Evolutionary conservation across 2,329 filamentous ascomycete species (phyloP), one percentile per base, ranked within the genome.

Genomic region (Nemania diffusa): DNA sequence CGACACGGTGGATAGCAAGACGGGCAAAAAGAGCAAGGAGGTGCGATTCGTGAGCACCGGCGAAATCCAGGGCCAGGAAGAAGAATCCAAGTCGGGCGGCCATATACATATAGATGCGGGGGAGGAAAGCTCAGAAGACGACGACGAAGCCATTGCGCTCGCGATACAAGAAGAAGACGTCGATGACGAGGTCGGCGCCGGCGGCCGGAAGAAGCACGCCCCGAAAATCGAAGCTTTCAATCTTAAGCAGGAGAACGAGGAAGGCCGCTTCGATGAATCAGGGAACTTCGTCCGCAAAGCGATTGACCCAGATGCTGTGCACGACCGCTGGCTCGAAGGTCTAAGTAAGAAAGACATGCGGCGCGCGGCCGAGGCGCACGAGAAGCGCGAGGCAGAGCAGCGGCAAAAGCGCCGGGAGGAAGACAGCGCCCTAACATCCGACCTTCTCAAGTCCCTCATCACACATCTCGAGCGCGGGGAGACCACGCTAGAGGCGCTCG

Each of bases 161-260:
- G 94, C 92, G 29, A 89, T 89, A 55, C 80, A 92, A 37, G 93
- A 92, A 71, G 89, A 92, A 68, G 92, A 89, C 20, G 77, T 97
- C 17, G 96, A 97, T 72, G 91, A 94, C 62, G 96, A 99, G 78
- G 84, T 99, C 5, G 96, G 96, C 1, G 91, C 93, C 1, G 96
- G 96, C 15, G 92, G 92, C 1, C 91, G 97, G 73, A 98, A 97
- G 82, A 92, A 90, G 74, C 93, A 97, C 79, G 96, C 96, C 1
- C 96, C 96, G 1, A 93, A 96, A 78, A 86, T 99, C 5, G 96
- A 98, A 79, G 95, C 95, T 2, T 99, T 99, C 85, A 98, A 99
- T 77, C 92, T 99, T 85, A 90, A 88, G 66, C 83, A 88, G 13
- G 96, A 99, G 79, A 90, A 97, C 78, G 94, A 98, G 76, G 95